A percentile compares a stretch with the other conserved stretches of the same genome.
phyloP scores from a whole-genome alignment of 805 yeast species.

The Sungouiozyma intestinalis region DNA sequence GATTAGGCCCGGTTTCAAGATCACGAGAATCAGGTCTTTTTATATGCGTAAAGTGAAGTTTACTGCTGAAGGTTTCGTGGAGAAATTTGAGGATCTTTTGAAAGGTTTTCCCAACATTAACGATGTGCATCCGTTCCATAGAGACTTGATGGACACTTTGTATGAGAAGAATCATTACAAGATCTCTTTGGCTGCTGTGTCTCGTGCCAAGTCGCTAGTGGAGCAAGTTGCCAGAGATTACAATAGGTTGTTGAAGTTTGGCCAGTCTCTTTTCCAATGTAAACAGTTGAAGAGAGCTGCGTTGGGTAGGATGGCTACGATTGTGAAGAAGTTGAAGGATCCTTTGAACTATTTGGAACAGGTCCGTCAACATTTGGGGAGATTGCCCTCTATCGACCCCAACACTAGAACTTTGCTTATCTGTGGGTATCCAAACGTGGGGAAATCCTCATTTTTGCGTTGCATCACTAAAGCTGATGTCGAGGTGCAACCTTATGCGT shows the following conservation, averaged over 20 bases:
- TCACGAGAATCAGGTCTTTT: conserved; percentile 91
- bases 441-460: conserved; percentile 89
- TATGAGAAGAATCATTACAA: conserved; percentile 98
- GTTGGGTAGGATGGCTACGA: conserved; percentile 98
- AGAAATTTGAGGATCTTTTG: conserved; percentile 78
- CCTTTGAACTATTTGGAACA: conserved; percentile 90
- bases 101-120: conserved; percentile 91
- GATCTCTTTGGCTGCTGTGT: conserved; percentile 88
- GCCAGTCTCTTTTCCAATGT: conserved; percentile 97
- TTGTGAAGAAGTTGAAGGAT: conserved; percentile 89
- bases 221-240: conserved; percentile 97
- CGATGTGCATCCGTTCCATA: conserved; percentile 96
- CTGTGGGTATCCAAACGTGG: conserved; percentile 99
- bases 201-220: conserved; percentile 85
- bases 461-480: conserved; percentile 97
- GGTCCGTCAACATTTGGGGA: conserved; percentile 97
- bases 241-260: conserved; percentile 85
- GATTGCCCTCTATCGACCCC: conserved; percentile 97
- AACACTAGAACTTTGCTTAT: conserved; percentile 94
- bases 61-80: conserved; percentile 93
- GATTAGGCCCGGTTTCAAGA: conserved; percentile 90
- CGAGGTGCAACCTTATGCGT: conserved; percentile 98
- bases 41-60: conserved; percentile 97
- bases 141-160: conserved; percentile 95
- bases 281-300: conserved; percentile 98